Conservation (phyloP, 2,329 filamentous ascomycete species). For the Fusarium sulawesiense region DNA sequence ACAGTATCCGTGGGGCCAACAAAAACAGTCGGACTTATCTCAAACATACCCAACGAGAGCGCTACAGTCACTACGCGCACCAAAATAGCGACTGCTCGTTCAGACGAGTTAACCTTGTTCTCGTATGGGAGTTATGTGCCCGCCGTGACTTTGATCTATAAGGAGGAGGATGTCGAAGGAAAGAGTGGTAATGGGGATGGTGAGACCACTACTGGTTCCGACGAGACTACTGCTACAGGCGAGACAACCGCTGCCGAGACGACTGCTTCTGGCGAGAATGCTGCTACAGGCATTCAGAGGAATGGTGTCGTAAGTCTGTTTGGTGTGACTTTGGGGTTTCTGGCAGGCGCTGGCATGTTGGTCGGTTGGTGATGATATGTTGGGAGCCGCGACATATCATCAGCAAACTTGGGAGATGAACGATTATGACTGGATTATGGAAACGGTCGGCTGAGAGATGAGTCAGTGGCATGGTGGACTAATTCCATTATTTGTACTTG, state of each 20-base stretch:
- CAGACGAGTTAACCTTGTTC: no score
- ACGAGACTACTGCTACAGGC: not conserved
- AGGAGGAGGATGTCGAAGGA: not conserved
- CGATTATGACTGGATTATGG: not conserved
- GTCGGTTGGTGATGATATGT: not conserved
- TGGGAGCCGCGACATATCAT: no score
- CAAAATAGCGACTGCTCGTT: no score
- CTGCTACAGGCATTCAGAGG: not conserved
- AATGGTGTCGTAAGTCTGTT: not conserved
- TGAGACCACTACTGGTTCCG: not conserved
- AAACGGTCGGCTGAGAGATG: not conserved
- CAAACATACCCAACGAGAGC: no score
- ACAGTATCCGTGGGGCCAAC: no score
- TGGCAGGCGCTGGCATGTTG: slow-evolving; percentile 14
- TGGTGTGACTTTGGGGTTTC: not conserved
- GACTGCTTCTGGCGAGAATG: not conserved
- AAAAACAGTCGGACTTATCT: no score
- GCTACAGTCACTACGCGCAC: no score
- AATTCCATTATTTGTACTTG: rapidly evolving
- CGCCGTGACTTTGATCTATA: slow-evolving; percentile 1
- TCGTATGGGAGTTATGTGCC: slow-evolving; percentile 4
- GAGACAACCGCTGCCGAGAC: not conserved
- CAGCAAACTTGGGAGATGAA: not conserved
- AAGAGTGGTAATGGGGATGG: not conserved
- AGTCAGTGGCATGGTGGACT: rapidly evolving